Conservation (phyloP, 2,329 filamentous ascomycete species). For the Monilinia laxa region DNA sequence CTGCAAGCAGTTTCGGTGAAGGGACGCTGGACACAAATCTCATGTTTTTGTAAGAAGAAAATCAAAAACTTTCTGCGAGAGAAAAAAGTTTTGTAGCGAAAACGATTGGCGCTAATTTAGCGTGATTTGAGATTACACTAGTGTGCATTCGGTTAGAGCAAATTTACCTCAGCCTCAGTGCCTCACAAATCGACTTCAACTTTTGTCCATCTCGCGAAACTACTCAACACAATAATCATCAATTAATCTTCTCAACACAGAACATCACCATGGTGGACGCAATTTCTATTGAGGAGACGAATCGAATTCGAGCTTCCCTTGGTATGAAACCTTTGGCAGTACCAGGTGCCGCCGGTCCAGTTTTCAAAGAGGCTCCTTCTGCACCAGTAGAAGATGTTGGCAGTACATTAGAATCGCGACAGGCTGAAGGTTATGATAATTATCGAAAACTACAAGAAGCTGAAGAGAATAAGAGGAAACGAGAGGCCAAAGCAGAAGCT, state of each 20-base stretch:
- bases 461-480: slow-evolving; percentile 73
- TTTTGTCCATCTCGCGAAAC: slow-evolving; percentile 12
- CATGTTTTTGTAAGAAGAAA: slow-evolving; percentile 48
- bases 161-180: neutral
- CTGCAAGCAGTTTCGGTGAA: slow-evolving; percentile 64
- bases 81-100: slow-evolving; percentile 34
- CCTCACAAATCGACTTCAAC: slow-evolving; percentile 7
- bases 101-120: slow-evolving; percentile 25
- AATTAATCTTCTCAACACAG: neutral
- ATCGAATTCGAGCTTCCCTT: slow-evolving; percentile 84
- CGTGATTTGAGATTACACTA: neutral
- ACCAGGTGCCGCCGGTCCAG: slow-evolving; percentile 62
- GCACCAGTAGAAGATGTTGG: slow-evolving; percentile 61
- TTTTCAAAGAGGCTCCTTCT: slow-evolving; percentile 51
- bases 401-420: slow-evolving; percentile 81
- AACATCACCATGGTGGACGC: slow-evolving; percentile 50
- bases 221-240: neutral
- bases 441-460: slow-evolving; percentile 65
- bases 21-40: slow-evolving; percentile 88
- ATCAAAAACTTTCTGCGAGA: slow-evolving; percentile 41
- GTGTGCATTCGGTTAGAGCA: neutral
- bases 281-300: slow-evolving; percentile 86
- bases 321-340: slow-evolving; percentile 88
- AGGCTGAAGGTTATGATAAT: slow-evolving; percentile 72
- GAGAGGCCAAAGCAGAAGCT: slow-evolving; percentile 76